These are phyloP conservation scores for Ceratocystis cubensis DNA, from an alignment of 2,329 filamentous ascomycete species.

Conservation along the genomic window DNA sequence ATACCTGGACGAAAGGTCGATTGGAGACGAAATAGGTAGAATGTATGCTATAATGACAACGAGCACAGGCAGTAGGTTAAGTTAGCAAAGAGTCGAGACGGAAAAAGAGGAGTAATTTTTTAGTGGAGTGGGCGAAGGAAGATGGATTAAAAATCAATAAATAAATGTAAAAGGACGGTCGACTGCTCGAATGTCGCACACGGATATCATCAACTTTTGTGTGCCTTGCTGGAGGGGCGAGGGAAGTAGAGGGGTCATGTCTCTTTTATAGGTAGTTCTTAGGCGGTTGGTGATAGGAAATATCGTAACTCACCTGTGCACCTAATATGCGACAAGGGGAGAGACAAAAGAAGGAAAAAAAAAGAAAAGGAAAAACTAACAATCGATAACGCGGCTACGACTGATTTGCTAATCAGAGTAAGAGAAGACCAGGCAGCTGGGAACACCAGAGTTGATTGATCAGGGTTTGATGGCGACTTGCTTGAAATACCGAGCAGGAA, in stretches of 20 bases:
- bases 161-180: too few species aligned
- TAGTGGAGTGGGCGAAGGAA: too few species aligned
- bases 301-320: not conserved
- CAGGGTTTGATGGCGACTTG: not conserved
- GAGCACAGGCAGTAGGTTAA: not conserved
- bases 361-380: not conserved
- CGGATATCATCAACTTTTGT: too few species aligned
- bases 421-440: not conserved
- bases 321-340: not conserved
- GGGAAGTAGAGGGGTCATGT: too few species aligned
- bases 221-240: too few species aligned
- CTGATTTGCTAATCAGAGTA: not conserved
- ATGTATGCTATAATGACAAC: not conserved
- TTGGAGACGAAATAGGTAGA: not conserved
- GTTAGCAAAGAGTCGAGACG: not conserved
- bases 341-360: not conserved
- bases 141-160: not conserved
- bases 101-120: too few species aligned
- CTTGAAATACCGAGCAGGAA: not conserved
- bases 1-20: slow-evolving; percentile 5
- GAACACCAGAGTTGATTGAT: not conserved
- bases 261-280: too few species aligned
- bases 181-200: too few species aligned
- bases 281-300: not conserved
- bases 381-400: not conserved